Conservation (phyloP, 495 filamentous ascomycete genomes). For the Trichoderma asperelloides region DNA sequence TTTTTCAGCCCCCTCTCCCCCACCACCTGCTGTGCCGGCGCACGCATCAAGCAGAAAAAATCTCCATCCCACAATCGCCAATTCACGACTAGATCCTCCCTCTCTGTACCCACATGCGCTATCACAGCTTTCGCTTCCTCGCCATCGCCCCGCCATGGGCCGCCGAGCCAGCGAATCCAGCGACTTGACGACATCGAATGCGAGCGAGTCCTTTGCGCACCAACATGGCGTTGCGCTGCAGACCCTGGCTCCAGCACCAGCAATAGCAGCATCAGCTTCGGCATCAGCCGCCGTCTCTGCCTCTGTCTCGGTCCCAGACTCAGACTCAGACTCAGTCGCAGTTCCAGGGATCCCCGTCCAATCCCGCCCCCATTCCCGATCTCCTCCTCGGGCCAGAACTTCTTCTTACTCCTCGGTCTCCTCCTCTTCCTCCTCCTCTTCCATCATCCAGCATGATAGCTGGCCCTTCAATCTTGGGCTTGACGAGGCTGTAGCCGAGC, state of each 20-base stretch:
- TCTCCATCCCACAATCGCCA: neutral
- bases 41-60: too few relatives aligned
- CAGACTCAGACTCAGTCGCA: neutral
- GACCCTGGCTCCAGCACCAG: neutral
- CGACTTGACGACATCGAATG: neutral
- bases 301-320: neutral
- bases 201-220: neutral
- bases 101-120: neutral
- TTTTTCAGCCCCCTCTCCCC: too few relatives aligned
- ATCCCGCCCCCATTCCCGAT: neutral
- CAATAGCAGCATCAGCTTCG: neutral
- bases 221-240: conserved; percentile 3
- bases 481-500: conserved; percentile 5
- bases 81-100: neutral
- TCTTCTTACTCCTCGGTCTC: neutral
- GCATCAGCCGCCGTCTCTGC: neutral
- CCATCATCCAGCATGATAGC: neutral
- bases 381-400: neutral
- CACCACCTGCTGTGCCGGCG: too few relatives aligned
- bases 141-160: neutral
- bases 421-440: neutral
- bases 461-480: neutral
- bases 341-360: neutral
- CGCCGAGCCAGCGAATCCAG: neutral
- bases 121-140: neutral